phyloP scores from a whole-genome alignment of 139 green algal species.

The Limnomonas spitsbergensis region DNA sequence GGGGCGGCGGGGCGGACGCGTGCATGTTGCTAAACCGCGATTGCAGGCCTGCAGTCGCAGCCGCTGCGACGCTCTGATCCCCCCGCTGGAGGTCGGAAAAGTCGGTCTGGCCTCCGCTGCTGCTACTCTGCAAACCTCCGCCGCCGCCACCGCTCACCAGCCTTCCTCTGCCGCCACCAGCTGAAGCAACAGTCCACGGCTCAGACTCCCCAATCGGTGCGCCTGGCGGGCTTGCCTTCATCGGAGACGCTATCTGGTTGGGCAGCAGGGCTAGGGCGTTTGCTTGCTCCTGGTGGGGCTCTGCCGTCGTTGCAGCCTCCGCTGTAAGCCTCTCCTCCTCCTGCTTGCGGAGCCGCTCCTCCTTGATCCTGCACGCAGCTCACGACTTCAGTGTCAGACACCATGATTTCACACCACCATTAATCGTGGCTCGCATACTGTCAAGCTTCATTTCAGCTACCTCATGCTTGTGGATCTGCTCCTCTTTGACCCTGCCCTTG shows the following conservation, averaged over 20 bases:
- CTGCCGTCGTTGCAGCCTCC: not conserved
- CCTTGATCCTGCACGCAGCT: conserved; percentile 19
- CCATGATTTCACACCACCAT: no score
- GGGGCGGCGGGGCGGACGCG: no score
- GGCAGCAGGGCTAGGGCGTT: not conserved
- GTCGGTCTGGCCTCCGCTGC: not conserved
- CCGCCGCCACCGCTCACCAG: not conserved
- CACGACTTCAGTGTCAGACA: no score
- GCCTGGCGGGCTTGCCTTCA: not conserved
- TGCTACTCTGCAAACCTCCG: not conserved
- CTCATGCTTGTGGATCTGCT: no score
- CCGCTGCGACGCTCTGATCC: not conserved
- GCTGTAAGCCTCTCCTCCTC: conserved; percentile 18
- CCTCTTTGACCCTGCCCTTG: no score
- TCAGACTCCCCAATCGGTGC: not conserved
- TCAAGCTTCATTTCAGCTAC: no score
- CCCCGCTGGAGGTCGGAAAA: conserved; percentile 1
- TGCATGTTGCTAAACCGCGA: no score
- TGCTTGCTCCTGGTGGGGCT: not conserved
- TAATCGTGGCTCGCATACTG: no score
- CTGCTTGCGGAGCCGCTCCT: conserved; percentile 31
- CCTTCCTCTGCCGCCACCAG: not conserved
- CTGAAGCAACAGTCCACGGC: not conserved
- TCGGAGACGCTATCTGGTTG: conserved; percentile 15
- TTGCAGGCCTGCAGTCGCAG: no score